A percentile compares a stretch with the other conserved stretches of the same genome.
These are phyloP conservation scores for Ormosia semicastrata DNA, from an alignment of 306 rosid species.

Conservation along the genomic window DNA sequence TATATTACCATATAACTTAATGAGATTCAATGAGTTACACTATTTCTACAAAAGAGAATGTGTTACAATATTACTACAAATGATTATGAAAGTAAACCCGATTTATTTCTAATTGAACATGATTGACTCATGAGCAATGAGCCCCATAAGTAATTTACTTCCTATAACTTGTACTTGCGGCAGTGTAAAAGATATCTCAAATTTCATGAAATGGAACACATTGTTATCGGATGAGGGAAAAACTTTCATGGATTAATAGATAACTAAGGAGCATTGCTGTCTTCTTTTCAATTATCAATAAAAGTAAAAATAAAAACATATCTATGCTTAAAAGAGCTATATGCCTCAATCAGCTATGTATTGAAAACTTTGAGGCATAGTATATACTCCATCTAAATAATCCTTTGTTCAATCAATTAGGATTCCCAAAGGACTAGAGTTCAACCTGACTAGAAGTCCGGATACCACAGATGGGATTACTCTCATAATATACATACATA, in stretches of 20 bases:
- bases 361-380: conserved; percentile 56
- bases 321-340: no score
- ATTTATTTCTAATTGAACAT: background rate
- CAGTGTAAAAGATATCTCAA: background rate
- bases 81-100: background rate
- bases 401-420: conserved; percentile 30
- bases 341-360: conserved; percentile 33
- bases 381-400: conserved; percentile 46
- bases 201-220: background rate
- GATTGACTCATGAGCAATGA: background rate
- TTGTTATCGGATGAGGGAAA: background rate
- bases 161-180: background rate
- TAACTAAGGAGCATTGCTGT: conserved; percentile 31
- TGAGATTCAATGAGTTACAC: background rate
- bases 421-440: conserved; percentile 39
- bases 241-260: conserved; percentile 29
- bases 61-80: background rate
- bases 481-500: conserved; percentile 46
- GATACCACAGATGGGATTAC: conserved; percentile 39
- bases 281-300: conserved; percentile 47
- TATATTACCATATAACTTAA: background rate
- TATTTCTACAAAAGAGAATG: background rate
- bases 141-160: background rate
- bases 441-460: conserved; percentile 43
- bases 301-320: conserved; percentile 18